Evolutionary conservation across 768 basidiomycete species (phyloP).

Genomic region (Scleroderma citrinum): DNA sequence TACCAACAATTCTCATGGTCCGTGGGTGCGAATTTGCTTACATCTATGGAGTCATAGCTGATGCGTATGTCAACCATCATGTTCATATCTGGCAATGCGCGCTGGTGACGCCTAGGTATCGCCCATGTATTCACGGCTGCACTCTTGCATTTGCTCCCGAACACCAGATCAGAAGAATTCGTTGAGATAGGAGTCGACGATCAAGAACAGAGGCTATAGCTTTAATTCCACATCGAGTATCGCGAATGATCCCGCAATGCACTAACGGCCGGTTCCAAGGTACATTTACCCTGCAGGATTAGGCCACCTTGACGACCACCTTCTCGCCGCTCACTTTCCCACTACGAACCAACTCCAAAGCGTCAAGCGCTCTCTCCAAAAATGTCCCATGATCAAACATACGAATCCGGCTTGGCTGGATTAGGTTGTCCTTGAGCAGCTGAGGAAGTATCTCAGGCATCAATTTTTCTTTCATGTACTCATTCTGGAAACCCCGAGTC

Average conservation of each 20-base stretch:
- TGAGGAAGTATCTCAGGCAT: conserved; percentile 42
- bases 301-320: conserved; percentile 35
- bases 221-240: too few species aligned
- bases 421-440: conserved; percentile 32
- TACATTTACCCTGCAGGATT: not conserved
- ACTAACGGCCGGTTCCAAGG: not conserved
- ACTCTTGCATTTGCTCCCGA: too few species aligned
- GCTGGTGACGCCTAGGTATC: not conserved
- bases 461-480: conserved; percentile 36
- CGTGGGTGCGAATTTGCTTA: too few species aligned
- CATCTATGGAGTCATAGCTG: too few species aligned
- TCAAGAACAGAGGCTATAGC: too few species aligned
- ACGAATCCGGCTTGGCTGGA: conserved; percentile 37
- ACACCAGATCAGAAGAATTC: too few species aligned
- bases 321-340: conserved; percentile 49
- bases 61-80: not conserved
- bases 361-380: conserved; percentile 36
- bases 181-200: too few species aligned
- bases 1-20: too few species aligned
- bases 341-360: conserved; percentile 39
- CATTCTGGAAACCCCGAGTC: conserved; percentile 26
- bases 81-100: not conserved
- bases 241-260: too few species aligned
- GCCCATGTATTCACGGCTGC: not conserved
- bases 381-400: conserved; percentile 39